Base-by-base conservation (phyloP, 805 yeast species). In the Maudiozyma saulgeensis region DNA sequence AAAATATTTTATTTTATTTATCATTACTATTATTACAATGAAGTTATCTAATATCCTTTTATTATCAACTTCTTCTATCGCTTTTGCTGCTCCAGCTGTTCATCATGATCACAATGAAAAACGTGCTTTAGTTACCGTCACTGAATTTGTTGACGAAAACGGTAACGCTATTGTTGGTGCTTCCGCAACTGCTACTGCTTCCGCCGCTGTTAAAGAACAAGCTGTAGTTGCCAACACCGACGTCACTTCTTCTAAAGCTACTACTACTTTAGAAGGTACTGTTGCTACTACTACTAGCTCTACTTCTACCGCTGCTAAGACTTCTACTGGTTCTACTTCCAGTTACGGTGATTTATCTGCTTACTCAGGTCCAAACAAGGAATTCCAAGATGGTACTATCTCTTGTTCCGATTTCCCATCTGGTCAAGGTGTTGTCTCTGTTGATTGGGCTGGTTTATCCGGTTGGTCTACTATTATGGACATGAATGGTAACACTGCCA, bases 381-480 rank as follows among this genome's bases (percentile, higher is more conserved):
- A 71, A 46, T 91, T 93, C 59, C 56, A 63, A 53, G 95, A 86
- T 63, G 95, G 93, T 67, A 78, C 79, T 49, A 71, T 81, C 64
- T 62, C 75, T 43, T 86, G 95, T 75, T 71, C 76, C 52, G 70
- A 74, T 35, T 82, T 86, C 76, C 91, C 90, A 64, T 68, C 80
- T 21, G 87, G 86, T 51, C 78, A 82, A 63, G 90, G 90, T 74
- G 87, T 82, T 43, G 71, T 84, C 62, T 59, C 82, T 41, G 71
- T 83, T 40, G 76, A 75, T 60, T 76, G 82, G 79, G 60, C 79
- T 52, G 74, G 68, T 44, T 67, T 69, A 54, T 78, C 72, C 56
- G 81, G 81, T 59, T 77, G 77, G 75, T 57, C 77, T 41, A 63
- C 68, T 48, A 49, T 67, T 78, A 68, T 49, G 67, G 63, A 60